These are phyloP conservation scores for Triangularia setosa DNA, from an alignment of 2,329 filamentous ascomycete genomes.

Conservation along the genomic window DNA sequence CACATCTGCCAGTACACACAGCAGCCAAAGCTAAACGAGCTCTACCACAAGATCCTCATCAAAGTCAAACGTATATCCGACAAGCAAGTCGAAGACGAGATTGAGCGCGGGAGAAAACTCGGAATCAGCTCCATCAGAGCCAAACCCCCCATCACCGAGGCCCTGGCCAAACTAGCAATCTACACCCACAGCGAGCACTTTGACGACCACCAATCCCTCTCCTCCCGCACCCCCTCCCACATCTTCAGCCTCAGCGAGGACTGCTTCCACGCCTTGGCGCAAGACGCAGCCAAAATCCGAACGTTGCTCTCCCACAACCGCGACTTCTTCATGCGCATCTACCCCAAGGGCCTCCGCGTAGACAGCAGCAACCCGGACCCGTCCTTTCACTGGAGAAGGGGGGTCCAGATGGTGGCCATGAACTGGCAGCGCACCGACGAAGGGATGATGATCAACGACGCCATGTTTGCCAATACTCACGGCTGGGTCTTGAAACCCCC, in stretches of 20 bases:
- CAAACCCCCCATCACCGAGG: slow-evolving; percentile 63
- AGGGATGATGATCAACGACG: slow-evolving; percentile 93
- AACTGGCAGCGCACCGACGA: slow-evolving; percentile 97
- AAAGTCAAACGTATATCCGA: slow-evolving; percentile 65
- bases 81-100: slow-evolving; percentile 28
- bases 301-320: slow-evolving; percentile 84
- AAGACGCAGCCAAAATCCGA: slow-evolving; percentile 15
- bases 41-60: slow-evolving; percentile 76
- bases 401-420: slow-evolving; percentile 95
- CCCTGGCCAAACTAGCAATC: slow-evolving; percentile 70
- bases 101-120: slow-evolving; percentile 24
- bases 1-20: slow-evolving; percentile 49
- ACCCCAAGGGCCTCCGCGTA: slow-evolving; percentile 74
- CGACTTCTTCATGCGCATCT: slow-evolving; percentile 83
- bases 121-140: slow-evolving; percentile 31
- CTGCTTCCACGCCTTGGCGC: slow-evolving; percentile 55
- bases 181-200: slow-evolving; percentile 88
- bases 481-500: slow-evolving; percentile 85
- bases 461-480: slow-evolving; percentile 84
- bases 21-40: slow-evolving; percentile 66
- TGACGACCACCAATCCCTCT: slow-evolving; percentile 63
- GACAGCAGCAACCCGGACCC: slow-evolving; percentile 95
- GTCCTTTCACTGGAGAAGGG: slow-evolving; percentile 83
- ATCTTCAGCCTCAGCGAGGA: slow-evolving; percentile 90
- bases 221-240: slow-evolving; percentile 55